A percentile compares a stretch with the other conserved stretches of the same genome.
phyloP scores from a whole-genome alignment of 164 flowering plant genomes.

The Platanus orientalis region DNA sequence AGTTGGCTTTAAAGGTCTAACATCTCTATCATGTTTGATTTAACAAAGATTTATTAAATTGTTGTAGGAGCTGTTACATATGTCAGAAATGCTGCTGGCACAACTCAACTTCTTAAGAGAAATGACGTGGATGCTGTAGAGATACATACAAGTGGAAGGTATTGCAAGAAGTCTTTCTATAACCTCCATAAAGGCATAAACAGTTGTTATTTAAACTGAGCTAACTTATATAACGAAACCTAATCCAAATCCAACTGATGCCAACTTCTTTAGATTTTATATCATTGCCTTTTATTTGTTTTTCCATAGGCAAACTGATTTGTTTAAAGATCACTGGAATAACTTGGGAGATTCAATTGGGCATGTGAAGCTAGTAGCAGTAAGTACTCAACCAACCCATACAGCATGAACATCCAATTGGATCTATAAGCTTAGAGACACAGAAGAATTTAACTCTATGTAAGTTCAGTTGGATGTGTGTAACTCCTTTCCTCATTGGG shows the following conservation, averaged over 20 bases:
- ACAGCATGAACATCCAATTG: background rate
- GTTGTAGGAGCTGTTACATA: constrained; percentile 47
- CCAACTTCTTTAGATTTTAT: background rate
- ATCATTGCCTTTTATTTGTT: constrained; percentile 16
- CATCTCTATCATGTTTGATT: background rate
- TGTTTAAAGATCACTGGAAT: background rate
- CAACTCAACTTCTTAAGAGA: constrained; percentile 56
- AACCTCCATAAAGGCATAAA: background rate
- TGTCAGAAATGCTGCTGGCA: constrained; percentile 53
- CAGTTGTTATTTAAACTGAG: background rate
- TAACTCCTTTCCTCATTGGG: too few species aligned
- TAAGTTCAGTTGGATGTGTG: constrained; percentile 31
- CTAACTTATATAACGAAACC: background rate
- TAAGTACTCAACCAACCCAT: background rate
- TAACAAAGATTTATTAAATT: constrained; percentile 4
- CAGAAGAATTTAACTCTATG: background rate
- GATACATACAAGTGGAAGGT: constrained; percentile 88
- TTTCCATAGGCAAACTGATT: background rate
- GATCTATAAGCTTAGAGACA: constrained; percentile 54
- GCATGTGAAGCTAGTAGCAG: background rate
- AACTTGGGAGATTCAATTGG: background rate
- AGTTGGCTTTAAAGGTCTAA: too few species aligned
- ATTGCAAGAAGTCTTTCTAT: constrained; percentile 2
- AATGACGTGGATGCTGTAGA: constrained; percentile 74
- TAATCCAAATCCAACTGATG: background rate